Evolutionary conservation across 306 rosid species (phyloP).

Genomic region (Gastrolobium villosum): DNA sequence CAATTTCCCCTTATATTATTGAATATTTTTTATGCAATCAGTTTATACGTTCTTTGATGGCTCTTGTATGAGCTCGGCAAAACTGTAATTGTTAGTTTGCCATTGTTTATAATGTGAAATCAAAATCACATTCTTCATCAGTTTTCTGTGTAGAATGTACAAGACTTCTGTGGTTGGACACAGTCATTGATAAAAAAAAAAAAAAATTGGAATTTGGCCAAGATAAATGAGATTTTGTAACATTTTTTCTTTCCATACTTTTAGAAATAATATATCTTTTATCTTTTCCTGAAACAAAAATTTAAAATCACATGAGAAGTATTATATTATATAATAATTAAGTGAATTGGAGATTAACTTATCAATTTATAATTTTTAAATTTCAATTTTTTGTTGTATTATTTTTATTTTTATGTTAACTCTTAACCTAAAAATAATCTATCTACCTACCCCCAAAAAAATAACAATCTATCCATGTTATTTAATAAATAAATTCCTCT

Average conservation of each 20-base stretch:
- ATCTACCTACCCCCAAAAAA: no score
- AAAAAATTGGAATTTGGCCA: neutral
- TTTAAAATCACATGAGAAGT: neutral
- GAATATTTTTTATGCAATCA: constrained; percentile 33
- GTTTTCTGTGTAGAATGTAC: constrained; percentile 6
- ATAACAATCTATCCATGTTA: neutral
- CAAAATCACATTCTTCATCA: constrained; percentile 20
- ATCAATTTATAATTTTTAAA: neutral
- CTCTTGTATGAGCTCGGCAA: constrained; percentile 15
- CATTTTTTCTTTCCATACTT: neutral
- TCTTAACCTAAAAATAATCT: neutral
- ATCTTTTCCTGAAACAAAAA: neutral
- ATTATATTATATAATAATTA: neutral
- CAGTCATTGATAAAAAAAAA: neutral
- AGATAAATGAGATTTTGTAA: neutral
- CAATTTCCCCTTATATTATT: constrained; percentile 40
- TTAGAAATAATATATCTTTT: neutral
- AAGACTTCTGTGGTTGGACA: neutral
- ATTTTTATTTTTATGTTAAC: neutral
- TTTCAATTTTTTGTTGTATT: neutral
- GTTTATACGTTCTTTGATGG: constrained; percentile 30
- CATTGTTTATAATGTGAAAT: constrained; percentile 35
- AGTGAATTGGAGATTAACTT: neutral
- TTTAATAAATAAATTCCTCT: neutral
- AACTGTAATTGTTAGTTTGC: constrained; percentile 16